A percentile compares a stretch with the other conserved stretches of the same genome.
Conservation (phyloP, 2,329 filamentous ascomycete genomes). For the Gnomoniopsis sp. region DNA sequence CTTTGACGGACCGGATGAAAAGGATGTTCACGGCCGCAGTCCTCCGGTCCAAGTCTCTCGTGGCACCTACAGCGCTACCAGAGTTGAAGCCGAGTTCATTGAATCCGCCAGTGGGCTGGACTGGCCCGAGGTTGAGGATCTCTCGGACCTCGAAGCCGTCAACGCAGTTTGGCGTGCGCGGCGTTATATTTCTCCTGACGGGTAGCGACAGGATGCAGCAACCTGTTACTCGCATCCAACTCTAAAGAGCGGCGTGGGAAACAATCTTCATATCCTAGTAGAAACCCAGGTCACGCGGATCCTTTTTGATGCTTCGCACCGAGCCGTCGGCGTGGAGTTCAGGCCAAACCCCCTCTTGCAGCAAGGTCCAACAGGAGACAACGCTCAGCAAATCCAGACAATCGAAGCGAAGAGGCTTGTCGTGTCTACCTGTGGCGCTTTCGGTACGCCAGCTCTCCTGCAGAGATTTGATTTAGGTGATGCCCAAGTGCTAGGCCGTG, state of each 20-base stretch:
- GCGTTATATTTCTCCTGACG: constrained; percentile 32
- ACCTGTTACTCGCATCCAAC: constrained; percentile 38
- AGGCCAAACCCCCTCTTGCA: constrained; percentile 37
- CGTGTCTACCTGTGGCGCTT: constrained; percentile 34
- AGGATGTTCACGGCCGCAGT: constrained; percentile 38
- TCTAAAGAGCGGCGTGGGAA: constrained; percentile 35
- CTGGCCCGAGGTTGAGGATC: constrained; percentile 44
- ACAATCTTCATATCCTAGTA: constrained; percentile 52
- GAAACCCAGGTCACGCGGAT: constrained; percentile 49
- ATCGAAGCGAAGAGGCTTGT: constrained; percentile 48
- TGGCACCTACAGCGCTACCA: constrained; percentile 37
- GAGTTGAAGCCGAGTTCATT: constrained; percentile 40
- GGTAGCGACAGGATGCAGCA: constrained; percentile 33
- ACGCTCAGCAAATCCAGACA: constrained; percentile 24
- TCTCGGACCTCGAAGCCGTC: constrained; percentile 43
- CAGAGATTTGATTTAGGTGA: constrained; percentile 49
- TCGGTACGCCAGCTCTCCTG: constrained; percentile 41
- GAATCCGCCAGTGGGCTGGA: constrained; percentile 42
- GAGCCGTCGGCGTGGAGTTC: constrained; percentile 49
- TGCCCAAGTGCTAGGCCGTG: constrained; percentile 40
- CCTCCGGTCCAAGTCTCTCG: constrained; percentile 48
- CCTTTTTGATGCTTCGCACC: constrained; percentile 42
- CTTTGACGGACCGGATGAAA: constrained; percentile 20
- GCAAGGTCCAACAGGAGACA: constrained; percentile 20
- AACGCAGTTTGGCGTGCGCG: constrained; percentile 29